Base-by-base conservation (phyloP, 768 basidiomycete genomes). In the Boletales sp. region DNA sequence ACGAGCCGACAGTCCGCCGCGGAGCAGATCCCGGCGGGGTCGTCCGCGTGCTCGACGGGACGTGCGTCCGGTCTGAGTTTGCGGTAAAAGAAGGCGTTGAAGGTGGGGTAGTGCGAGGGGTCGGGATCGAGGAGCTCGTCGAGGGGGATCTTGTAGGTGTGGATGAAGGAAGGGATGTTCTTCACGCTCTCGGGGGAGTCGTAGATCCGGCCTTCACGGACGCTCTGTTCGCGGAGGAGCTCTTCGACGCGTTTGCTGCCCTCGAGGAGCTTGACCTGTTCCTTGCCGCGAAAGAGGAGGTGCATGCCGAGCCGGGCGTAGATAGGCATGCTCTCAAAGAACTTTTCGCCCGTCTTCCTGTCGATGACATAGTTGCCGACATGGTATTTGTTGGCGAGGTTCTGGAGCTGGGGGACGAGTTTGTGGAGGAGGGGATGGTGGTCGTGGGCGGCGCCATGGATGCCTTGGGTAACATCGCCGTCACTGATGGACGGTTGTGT, bases 61-160 rank as follows among this genome's bases (percentile, higher is more conserved):
- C 90, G 79, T 5, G 81, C 82, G 5, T 65, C 78, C 0, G 79
- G 72, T 50, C 74, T 76, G 46, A 90, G 72, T 59, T 80, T 76
- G 37, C 82, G 78, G 44, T 46, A 56, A 72, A 93, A 93, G 73
- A 93, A 91, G 7, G 83, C 74, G 68, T 92, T 93, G 74, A 93
- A 89, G 12, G 70, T 81, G 57, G 67, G 68, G 64, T 91, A 91
- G 39, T 78, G 73, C 2, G 38, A 31, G 42, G 84, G 65, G 62
- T 91, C 83, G 2, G 83, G 78, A 30, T 85, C 64, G 13, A 83
- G 69, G 17, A 92, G 77, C 59, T 91, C 86, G 42, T 73, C 71
- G 17, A 75, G 62, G 12, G 78, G 62, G 40, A 92, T 73, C 2
- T 66, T 57, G 64, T 84, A 84, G 0, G 81, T 77, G 17, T 72